These are phyloP conservation scores for Arthrobotrys sphaeroides DNA, from an alignment of 2,329 filamentous ascomycete species.

Conservation along the genomic window DNA sequence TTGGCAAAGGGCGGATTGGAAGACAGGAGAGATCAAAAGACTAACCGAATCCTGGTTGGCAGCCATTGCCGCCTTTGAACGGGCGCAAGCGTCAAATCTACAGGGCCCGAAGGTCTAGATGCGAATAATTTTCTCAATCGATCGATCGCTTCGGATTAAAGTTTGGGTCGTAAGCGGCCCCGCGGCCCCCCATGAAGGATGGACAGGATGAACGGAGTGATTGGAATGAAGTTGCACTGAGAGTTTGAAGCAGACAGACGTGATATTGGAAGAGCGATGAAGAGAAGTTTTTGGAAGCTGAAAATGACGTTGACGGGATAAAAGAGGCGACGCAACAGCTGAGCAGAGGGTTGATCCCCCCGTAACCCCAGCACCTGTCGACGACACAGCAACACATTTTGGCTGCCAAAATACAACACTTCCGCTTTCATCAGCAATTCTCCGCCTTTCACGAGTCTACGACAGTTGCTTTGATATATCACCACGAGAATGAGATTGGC, in stretches of 20 bases:
- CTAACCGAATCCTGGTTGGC: slow-evolving; percentile 9
- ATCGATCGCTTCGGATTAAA: neutral
- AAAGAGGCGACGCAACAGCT: neutral
- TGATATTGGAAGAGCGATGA: neutral
- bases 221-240: neutral
- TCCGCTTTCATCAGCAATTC: neutral
- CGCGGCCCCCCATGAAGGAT: neutral
- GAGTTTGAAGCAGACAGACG: neutral
- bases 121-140: neutral
- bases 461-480: too few species aligned
- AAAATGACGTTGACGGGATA: neutral
- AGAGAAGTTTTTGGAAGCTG: neutral
- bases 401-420: slow-evolving; percentile 6
- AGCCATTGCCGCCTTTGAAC: neutral
- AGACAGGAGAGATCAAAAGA: neutral
- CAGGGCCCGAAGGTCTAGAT: neutral
- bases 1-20: too few species aligned
- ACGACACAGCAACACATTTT: slow-evolving; percentile 18
- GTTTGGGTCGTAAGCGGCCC: neutral
- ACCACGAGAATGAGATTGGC: too few species aligned
- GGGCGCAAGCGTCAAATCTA: neutral
- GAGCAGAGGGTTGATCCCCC: slow-evolving; percentile 5
- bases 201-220: neutral
- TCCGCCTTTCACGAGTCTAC: too few species aligned
- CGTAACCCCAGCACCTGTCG: slow-evolving; percentile 1